These are phyloP conservation scores for Tuber indicum DNA, from an alignment of 495 filamentous ascomycete genomes.

Conservation along the genomic window DNA sequence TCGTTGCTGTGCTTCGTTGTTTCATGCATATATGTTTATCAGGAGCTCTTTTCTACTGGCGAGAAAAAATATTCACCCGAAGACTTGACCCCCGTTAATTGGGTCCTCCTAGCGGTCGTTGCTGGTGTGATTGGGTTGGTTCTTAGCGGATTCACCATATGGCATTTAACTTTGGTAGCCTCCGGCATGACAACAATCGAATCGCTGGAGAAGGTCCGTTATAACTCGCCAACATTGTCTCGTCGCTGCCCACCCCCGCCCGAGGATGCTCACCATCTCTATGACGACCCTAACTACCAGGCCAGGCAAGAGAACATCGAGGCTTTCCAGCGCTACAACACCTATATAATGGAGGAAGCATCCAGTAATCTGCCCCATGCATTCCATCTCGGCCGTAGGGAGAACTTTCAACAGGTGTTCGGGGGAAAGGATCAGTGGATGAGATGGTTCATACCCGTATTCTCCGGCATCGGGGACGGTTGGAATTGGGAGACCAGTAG, in stretches of 20 bases:
- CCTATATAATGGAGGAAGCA: constrained; percentile 83
- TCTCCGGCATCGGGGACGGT: constrained; percentile 82
- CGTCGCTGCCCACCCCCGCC: constrained; percentile 42
- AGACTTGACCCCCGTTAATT: constrained; percentile 78
- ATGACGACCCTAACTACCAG: constrained; percentile 56
- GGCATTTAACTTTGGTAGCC: constrained; percentile 80
- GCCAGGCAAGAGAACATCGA: constrained; percentile 61
- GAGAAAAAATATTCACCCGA: constrained; percentile 52
- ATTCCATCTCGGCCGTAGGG: constrained; percentile 76
- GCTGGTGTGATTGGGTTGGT: constrained; percentile 87
- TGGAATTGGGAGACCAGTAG: constrained; percentile 85
- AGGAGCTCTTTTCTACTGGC: constrained; percentile 64
- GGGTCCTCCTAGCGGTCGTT: constrained; percentile 76
- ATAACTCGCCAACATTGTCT: constrained; percentile 45
- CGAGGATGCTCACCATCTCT: constrained; percentile 50
- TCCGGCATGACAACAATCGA: constrained; percentile 88
- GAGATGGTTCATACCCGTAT: constrained; percentile 73
- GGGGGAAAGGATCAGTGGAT: constrained; percentile 54
- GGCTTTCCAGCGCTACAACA: constrained; percentile 67
- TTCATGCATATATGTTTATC: constrained; percentile 70
- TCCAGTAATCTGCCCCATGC: constrained; percentile 80
- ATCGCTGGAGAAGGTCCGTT: constrained; percentile 86
- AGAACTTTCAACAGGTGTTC: constrained; percentile 79
- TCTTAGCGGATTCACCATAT: constrained; percentile 78
- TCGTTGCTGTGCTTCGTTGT: constrained; percentile 72